These are phyloP conservation scores for Lagerstroemia speciosa DNA, from an alignment of 345 rosid species.

Conservation along the genomic window DNA sequence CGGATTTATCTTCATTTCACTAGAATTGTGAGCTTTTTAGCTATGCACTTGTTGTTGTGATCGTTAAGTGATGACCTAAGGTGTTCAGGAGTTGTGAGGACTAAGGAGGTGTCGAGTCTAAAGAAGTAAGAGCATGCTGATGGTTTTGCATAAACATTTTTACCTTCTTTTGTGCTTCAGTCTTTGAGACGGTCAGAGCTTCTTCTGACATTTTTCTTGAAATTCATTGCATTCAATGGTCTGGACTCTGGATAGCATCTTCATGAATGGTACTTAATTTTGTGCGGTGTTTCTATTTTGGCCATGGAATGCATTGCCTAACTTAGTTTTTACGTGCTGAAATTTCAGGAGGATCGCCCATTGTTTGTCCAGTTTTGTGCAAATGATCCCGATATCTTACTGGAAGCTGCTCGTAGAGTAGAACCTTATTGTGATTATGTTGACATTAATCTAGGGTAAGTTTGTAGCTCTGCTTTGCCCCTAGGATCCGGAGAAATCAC, in stretches of 20 bases:
- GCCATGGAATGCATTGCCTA: not conserved
- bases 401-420: slow-evolving; percentile 78
- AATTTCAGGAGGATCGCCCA: slow-evolving; percentile 86
- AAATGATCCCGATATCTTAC: slow-evolving; percentile 66
- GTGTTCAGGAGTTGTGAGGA: too few relatives aligned
- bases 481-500: not conserved
- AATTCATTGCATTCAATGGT: not conserved
- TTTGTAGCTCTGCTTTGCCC: not conserved
- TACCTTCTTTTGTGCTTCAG: too few relatives aligned
- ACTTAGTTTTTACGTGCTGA: not conserved
- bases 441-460: slow-evolving; percentile 88
- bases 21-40: not conserved
- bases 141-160: too few relatives aligned
- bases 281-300: not conserved
- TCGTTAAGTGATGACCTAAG: too few relatives aligned
- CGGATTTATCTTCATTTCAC: not conserved
- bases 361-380: slow-evolving; percentile 95
- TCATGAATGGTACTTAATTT: too few relatives aligned
- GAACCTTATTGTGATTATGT: slow-evolving; percentile 80
- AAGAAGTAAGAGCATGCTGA: too few relatives aligned
- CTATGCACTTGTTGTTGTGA: not conserved
- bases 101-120: too few relatives aligned
- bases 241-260: too few relatives aligned
- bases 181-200: too few relatives aligned
- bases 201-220: not conserved